Conservation (phyloP, 495 filamentous ascomycete genomes). For the Tuber borchii region DNA sequence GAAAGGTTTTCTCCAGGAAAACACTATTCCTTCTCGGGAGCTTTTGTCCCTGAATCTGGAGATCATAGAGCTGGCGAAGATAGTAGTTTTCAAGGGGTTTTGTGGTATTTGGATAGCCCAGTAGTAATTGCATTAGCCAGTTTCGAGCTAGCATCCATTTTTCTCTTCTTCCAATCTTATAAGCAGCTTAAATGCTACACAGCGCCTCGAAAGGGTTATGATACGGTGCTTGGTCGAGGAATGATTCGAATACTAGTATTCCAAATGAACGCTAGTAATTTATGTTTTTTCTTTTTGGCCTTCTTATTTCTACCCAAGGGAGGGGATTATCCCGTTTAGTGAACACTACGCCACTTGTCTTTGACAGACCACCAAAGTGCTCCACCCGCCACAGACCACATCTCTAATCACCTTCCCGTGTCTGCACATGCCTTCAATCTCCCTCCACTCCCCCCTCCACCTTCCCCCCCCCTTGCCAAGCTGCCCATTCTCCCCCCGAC, state of each 20-base stretch:
- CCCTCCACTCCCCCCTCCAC: constrained; percentile 25
- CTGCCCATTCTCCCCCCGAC: constrained; percentile 55
- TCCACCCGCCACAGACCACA: constrained; percentile 25
- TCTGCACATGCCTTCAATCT: constrained; percentile 7
- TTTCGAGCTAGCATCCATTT: background rate
- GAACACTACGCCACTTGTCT: background rate
- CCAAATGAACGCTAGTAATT: background rate
- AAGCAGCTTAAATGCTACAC: background rate
- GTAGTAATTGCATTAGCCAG: background rate
- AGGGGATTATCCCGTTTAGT: background rate
- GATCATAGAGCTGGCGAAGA: no score
- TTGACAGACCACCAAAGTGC: constrained; percentile 12
- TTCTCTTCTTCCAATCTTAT: background rate
- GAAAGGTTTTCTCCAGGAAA: no score
- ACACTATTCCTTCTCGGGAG: no score
- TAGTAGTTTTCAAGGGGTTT: no score
- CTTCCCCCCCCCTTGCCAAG: constrained; percentile 43
- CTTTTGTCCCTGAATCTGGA: no score
- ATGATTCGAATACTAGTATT: background rate
- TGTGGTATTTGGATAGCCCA: background rate
- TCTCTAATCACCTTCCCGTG: background rate
- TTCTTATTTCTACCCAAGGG: background rate
- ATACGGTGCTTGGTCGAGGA: background rate
- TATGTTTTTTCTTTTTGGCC: background rate
- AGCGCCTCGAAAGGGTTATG: background rate